These are phyloP conservation scores for Solanum phureja DNA, from an alignment of 257 asterid species.

Conservation along the genomic window DNA sequence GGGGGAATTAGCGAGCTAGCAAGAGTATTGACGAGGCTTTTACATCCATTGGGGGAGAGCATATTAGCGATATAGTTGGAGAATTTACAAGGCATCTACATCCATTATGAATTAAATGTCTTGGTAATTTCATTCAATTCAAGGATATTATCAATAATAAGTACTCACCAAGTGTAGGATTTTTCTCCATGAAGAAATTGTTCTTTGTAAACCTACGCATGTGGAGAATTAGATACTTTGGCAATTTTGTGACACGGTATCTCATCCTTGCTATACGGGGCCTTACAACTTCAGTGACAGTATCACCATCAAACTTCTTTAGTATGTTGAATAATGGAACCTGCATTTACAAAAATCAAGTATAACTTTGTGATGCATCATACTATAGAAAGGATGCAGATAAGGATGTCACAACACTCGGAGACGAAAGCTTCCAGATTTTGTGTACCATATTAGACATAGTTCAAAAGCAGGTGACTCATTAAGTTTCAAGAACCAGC, in stretches of 20 bases:
- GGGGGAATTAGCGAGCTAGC: not conserved
- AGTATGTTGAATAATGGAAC: conserved; percentile 94
- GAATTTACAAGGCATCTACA: not conserved
- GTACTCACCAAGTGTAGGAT: conserved; percentile 89
- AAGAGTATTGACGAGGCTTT: not conserved
- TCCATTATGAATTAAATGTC: not conserved
- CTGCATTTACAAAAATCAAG: conserved; percentile 22
- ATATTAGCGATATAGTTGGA: not conserved
- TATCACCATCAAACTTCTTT: conserved; percentile 93
- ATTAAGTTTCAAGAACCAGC: not conserved
- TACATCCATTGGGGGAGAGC: not conserved
- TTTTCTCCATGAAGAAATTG: conserved; percentile 90
- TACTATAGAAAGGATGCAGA: not conserved
- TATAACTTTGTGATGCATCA: not conserved
- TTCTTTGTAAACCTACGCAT: conserved; percentile 91
- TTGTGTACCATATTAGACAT: not conserved
- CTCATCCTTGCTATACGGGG: conserved; percentile 91
- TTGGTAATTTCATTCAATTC: not conserved
- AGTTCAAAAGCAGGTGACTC: not conserved
- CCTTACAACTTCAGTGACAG: conserved; percentile 83
- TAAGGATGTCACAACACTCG: not conserved
- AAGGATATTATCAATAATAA: not conserved
- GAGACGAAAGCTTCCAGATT: not conserved
- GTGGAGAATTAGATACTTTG: conserved; percentile 70
- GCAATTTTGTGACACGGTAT: conserved; percentile 82